Base-by-base conservation (phyloP, 169 alveolate genomes). In the Cytauxzoon felis region DNA sequence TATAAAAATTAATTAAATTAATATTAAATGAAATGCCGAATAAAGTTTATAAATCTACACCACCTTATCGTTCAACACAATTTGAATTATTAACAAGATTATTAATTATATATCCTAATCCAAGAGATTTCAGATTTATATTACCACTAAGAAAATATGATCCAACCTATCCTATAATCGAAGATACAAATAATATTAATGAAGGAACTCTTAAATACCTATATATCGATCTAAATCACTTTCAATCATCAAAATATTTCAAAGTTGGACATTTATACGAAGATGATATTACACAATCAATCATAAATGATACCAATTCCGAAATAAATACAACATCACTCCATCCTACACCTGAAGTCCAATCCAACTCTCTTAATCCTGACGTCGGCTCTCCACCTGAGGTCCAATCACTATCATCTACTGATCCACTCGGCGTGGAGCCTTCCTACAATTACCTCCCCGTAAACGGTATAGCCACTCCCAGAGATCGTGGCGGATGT, bases 11-110 rank as follows among this genome's bases (percentile, higher is more conserved):
- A 50, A 45, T 70, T 60, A 42, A 70, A 23, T 43, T 78, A 9
- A 64, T 85, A 42, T 42, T 67, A 41, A 78, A 54, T 49, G 75
- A 69, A 26, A 45, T 85, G 58, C 45, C 81, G 16, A 79, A 50
- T 56, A 72, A 78, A 51, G 68, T 85, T 16, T 85, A 85, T 41
- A 67, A 63, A 53, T 75, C 82, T 32, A 85, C 91, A 11, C 91
- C 91, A 18, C 91, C 91, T 1, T 85, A 85, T 65, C 49, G 91
- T 21, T 86, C 80, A 33, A 80, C 87, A 18, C 87, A 80, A 69
- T 85, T 85, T 30, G 91, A 85, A 47, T 58, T 85, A 36, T 43
- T 85, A 49, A 85, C 91, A 16, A 51, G 91, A 26, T 57, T 85
- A 27, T 51, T 85, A 33, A 71, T 72, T n/a, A 53, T 85, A 33